Base-by-base conservation (phyloP, 2,329 filamentous ascomycete species). In the Piedraia hortae region DNA sequence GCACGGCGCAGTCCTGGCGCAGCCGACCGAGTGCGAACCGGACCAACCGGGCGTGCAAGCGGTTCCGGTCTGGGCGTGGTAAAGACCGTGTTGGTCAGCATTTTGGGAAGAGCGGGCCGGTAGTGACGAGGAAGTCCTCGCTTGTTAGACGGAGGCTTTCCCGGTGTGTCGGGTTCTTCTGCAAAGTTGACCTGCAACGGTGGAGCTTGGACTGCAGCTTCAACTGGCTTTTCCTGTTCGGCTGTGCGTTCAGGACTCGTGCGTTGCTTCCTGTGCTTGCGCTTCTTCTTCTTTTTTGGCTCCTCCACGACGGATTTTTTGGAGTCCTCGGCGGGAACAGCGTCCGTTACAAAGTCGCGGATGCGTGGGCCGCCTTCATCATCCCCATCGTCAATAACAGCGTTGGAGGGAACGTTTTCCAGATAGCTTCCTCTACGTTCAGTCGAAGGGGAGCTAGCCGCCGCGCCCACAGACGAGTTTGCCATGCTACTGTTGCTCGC, bases 51-150 rank as follows among this genome's bases (percentile, higher is more conserved):
- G 9, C 26, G 26, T 9, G 28, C 24, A 10, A 22, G 20, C 10
- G 24, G 22, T 17, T 26, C 38, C 20, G 31, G 19, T 16, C 45
- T 37, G 8, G 43, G 44, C n/a, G 43, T 50, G 22, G 40, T 43
- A 32, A 80, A 78, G 26, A 78, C 69, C 6, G 64, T 63, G 21
- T 71, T 70, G 0, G 71, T 62, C 3, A 80, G 51, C 20, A 64
- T 62, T 36, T 65, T 72, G 10, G 64, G 60, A 16, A 62, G 42
- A 8, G 56, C 54, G 2, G 66, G 64, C 20, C 58, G 51, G 21
- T 23, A 28, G 9, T 14, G 18, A 12, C 37, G 43, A 1, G 61
- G 67, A 21, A 74, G 60, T 23, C 31, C 27, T 18, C 37, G 39
- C 35, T 41, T 36, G 25, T 42, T 42, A 35, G 39, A 39, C 33